Base-by-base conservation (phyloP, 2,329 filamentous ascomycete genomes). In the Aspergillus sergii region DNA sequence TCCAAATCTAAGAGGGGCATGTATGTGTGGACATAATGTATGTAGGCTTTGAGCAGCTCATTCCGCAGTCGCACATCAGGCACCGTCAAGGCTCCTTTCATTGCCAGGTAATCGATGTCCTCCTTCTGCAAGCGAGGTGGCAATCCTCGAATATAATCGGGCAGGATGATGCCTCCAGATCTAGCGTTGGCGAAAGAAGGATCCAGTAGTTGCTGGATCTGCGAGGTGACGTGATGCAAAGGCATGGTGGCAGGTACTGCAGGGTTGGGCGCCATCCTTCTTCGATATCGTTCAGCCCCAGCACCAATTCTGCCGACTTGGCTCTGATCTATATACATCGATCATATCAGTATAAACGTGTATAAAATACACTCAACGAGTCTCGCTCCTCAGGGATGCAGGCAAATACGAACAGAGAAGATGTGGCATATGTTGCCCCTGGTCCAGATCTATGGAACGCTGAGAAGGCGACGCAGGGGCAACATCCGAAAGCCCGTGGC, bases 21-120 rank as follows among this genome's bases (percentile, higher is more conserved):
- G 76, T 92, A 97, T 1, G 94, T 93, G 76, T 97, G 91, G 9
- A 97, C 93, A 75, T 91, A 97, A 80, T 97, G 91, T 65, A 94
- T 85, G 71, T 95, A 97, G 45, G 89, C 89, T 70, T 89, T 89
- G 19, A 98, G 82, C 50, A 97, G 84, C 63, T 93, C 93, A 75
- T 91, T 92, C 72, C 94, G 91, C 41, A 97, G 82, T 5, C 81
- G 79, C 4, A 84, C 78, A 46, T 86, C 83, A 2, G 94, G 94
- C 46, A 97, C 86, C 1, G 88, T 88, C 68, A 97, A 81, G 1
- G 93, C 93, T 5, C 93, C 93, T 82, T 97, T 97, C 74, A 89
- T 86, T 65, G 89, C 86, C 61, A 97, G 84, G 76, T 95, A 97
- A 61, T 89, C 85, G 64, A 96, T 86, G 80, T 97, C 94, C 69